Conservation (phyloP, 192 early-diverging fungal genomes). For the Coemansia interrupta region DNA sequence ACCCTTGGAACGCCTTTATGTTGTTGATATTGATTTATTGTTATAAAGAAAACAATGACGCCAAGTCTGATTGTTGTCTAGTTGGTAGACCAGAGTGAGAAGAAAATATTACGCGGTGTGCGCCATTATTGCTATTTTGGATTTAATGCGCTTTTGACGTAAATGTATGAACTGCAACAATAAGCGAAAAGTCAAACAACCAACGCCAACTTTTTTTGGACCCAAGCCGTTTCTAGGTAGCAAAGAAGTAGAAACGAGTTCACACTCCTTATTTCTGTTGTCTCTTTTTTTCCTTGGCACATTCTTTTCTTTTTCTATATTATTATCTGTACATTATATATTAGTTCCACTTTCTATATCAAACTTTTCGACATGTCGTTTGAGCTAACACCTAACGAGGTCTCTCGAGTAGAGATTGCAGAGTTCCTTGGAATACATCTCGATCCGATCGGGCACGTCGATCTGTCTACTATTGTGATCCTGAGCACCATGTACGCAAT, state of each 20-base stretch:
- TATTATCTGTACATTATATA: constrained; percentile 8
- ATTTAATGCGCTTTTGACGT: no score
- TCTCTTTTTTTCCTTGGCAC: neutral
- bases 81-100: no score
- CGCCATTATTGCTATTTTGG: no score
- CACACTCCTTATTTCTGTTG: neutral
- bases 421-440: constrained; percentile 31
- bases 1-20: no score
- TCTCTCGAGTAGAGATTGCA: constrained; percentile 28
- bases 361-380: neutral
- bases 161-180: no score
- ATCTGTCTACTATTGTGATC: constrained; percentile 39
- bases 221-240: no score
- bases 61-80: neutral
- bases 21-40: neutral
- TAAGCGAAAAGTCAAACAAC: no score
- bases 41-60: neutral
- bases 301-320: neutral
- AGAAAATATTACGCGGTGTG: no score
- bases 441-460: constrained; percentile 37
- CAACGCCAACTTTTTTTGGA: no score
- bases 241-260: no score
- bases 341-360: neutral
- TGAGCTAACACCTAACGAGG: constrained; percentile 10
- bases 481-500: constrained; percentile 32